phyloP scores from a whole-genome alignment of 2,329 filamentous ascomycete species.

The Plectosphaerella sp. region DNA sequence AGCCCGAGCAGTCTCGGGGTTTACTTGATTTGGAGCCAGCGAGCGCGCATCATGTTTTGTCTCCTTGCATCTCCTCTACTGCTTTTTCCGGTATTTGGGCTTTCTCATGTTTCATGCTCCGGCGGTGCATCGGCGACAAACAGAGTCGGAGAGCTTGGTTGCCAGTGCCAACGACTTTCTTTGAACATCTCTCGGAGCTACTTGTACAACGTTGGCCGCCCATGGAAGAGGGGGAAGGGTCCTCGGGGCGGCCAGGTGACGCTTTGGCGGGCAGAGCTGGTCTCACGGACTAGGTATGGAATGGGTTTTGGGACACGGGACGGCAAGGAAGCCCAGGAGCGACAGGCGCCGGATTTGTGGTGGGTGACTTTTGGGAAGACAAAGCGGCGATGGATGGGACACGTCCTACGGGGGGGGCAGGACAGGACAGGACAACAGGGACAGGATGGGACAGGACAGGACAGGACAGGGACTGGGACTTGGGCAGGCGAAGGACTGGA shows the following conservation, averaged over 20 bases:
- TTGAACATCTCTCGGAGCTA: background rate
- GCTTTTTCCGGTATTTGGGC: slow-evolving; percentile 1
- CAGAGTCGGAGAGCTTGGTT: slow-evolving; percentile 5
- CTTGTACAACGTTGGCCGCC: slow-evolving; percentile 5
- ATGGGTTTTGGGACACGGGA: slow-evolving; percentile 3
- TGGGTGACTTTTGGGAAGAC: background rate
- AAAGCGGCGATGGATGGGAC: background rate
- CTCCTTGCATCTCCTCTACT: slow-evolving; percentile 11
- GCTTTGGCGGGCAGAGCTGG: slow-evolving; percentile 8
- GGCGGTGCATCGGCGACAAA: slow-evolving; percentile 2
- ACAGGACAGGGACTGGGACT: background rate
- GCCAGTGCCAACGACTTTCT: background rate
- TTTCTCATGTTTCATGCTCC: slow-evolving; percentile 4
- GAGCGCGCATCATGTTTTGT: slow-evolving; percentile 15
- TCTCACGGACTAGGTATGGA: slow-evolving; percentile 7
- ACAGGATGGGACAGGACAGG: background rate
- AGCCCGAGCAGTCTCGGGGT: too few relatives aligned
- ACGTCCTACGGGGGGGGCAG: background rate
- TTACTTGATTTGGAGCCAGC: slow-evolving; percentile 28
- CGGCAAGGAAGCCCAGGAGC: background rate
- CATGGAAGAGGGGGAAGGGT: background rate
- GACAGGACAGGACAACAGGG: background rate
- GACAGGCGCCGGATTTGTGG: too few relatives aligned
- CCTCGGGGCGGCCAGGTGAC: background rate
- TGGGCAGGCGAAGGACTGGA: background rate